Evolutionary conservation across 225 moss, liverwort and hornwort species (phyloP), one percentile per base, ranked within the genome.

Genomic region (Rhytidiadelphus loreus): DNA sequence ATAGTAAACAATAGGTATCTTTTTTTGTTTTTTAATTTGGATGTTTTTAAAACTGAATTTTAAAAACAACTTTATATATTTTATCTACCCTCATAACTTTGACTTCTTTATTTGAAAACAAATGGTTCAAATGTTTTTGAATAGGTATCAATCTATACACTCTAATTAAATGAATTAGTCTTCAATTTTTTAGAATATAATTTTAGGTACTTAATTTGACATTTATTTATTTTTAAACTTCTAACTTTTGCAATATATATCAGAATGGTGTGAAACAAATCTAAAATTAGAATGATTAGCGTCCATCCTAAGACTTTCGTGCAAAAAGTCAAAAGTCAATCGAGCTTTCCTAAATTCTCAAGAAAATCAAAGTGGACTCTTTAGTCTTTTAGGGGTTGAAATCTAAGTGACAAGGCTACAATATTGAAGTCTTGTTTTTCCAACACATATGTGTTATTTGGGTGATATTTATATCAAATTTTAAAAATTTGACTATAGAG

Each of bases 271-370:
- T n/a, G 7, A 68, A 39, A 66, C n/a, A 66, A n/a, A 66, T 46
- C 46, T 46, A n/a, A 46, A 46, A 46, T 46, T 46, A 35, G 22
- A 3, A 24, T 24, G 7, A 24, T 25, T 8, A 25, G 14, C 43
- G 43, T 26, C 15, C 71, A 26, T 41, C 15, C 26, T 26, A 41
- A 43, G 8, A 15, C 7, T 69, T 41, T 43, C 16, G 26, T 43
- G 2, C 3, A 16, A 26, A 43, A 43, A 43, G 16, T 16, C 1
- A 28, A 1, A 44, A 44, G 3, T 28, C 25, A 71, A 43, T 26
- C 26, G 3, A 71, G 5, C 16, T 44, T 28, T 28, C 1, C 1
- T 0, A 0, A 43, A 5, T 43, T 26, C 26, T 69, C 20, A 23
- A 41, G 41, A 41, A 69, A 3, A 2, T 4, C 14, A 14, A 69